These are phyloP conservation scores for Colletotrichum cuscutae DNA, from an alignment of 2,329 filamentous ascomycete species.

Conservation along the genomic window DNA sequence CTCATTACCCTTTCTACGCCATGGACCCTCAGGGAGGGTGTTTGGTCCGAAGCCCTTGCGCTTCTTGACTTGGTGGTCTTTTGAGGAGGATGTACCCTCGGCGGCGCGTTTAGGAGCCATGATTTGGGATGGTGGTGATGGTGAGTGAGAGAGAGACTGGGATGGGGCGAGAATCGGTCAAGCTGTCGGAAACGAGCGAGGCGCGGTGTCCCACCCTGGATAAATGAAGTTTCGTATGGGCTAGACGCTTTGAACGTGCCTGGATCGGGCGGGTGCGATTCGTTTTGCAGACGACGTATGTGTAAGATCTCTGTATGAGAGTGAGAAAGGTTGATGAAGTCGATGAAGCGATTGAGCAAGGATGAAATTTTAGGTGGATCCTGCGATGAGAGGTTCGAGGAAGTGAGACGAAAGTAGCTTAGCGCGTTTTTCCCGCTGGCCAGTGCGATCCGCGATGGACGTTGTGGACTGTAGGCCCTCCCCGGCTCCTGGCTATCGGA, in stretches of 20 bases:
- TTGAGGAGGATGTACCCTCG: constrained; percentile 38
- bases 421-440: not conserved
- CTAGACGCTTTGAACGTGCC: too few relatives aligned
- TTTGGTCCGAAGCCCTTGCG: constrained; percentile 86
- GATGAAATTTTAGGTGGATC: constrained; percentile 34
- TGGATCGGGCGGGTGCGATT: not conserved
- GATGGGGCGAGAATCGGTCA: not conserved
- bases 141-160: not conserved
- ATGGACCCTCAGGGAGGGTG: constrained; percentile 89
- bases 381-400: constrained; percentile 12
- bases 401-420: not conserved
- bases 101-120: constrained; percentile 73
- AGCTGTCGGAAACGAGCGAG: not conserved
- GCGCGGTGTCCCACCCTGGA: not conserved
- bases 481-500: not conserved
- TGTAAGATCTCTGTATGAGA: not conserved
- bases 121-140: not conserved
- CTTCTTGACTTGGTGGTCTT: constrained; percentile 58
- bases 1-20: constrained; percentile 76
- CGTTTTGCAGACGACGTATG: not conserved
- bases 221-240: not conserved
- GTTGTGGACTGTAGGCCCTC: not conserved
- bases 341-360: not conserved
- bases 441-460: not conserved
- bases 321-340: constrained; percentile 1